These are phyloP conservation scores for Babesia ovis DNA, from an alignment of 169 alveolate species.

Conservation along the genomic window DNA sequence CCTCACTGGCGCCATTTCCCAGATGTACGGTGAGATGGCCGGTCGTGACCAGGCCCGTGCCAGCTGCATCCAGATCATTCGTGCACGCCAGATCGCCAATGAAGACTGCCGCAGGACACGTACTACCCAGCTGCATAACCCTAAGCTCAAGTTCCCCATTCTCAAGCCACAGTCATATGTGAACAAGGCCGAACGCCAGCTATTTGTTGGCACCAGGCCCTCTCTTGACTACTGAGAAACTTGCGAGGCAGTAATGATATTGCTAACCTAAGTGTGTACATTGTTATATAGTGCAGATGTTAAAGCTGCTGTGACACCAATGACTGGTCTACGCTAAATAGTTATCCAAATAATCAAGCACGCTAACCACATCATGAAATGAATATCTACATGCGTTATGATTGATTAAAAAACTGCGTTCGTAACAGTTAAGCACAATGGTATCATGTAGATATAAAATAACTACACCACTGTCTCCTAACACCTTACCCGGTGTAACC, in stretches of 20 bases:
- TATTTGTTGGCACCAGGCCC: slow-evolving; percentile 47
- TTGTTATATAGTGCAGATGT: not conserved
- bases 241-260: not conserved
- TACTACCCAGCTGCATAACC: slow-evolving; percentile 83
- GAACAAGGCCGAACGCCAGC: slow-evolving; percentile 41
- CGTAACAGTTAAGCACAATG: too few relatives aligned
- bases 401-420: slow-evolving; percentile 2
- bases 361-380: not conserved
- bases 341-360: not conserved
- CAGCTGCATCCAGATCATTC: slow-evolving; percentile 90
- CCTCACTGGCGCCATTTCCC: slow-evolving; percentile 95
- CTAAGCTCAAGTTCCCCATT: slow-evolving; percentile 89
- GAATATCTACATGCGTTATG: not conserved
- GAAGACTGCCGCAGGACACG: slow-evolving; percentile 86
- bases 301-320: too few relatives aligned
- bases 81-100: slow-evolving; percentile 83
- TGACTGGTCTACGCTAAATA: not conserved
- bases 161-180: slow-evolving; percentile 56
- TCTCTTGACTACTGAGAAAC: slow-evolving; percentile 32
- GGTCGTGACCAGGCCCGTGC: slow-evolving; percentile 97
- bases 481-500: not conserved
- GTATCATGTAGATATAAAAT: too few relatives aligned
- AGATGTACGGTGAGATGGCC: slow-evolving; percentile 96
- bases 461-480: too few relatives aligned
- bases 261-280: not conserved